phyloP scores from a whole-genome alignment of 2,329 filamentous ascomycete species.

The Colletotrichum salicis region DNA sequence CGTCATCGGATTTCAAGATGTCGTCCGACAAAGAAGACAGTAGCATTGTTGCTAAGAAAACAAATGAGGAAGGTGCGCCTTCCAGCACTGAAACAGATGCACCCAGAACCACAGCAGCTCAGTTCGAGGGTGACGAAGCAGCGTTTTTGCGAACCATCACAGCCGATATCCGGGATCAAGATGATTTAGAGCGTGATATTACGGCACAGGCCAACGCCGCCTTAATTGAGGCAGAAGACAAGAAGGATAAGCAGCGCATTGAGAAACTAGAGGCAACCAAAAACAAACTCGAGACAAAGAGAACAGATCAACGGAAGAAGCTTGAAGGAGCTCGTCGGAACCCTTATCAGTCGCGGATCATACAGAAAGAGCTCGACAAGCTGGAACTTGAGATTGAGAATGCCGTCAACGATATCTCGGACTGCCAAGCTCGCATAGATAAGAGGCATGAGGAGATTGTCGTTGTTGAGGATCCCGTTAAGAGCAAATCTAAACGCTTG shows the following conservation, averaged over 20 bases:
- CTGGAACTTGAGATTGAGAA: constrained; percentile 72
- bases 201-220: constrained; percentile 69
- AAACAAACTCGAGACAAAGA: constrained; percentile 72
- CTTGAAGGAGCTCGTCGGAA: constrained; percentile 56
- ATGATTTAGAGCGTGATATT: constrained; percentile 91
- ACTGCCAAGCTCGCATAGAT: constrained; percentile 84
- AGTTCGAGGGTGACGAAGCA: constrained; percentile 14
- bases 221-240: constrained; percentile 71
- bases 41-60: background rate
- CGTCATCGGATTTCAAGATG: background rate
- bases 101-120: background rate
- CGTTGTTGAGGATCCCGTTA: constrained; percentile 54
- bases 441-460: constrained; percentile 71
- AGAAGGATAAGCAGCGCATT: constrained; percentile 71
- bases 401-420: constrained; percentile 77
- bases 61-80: background rate
- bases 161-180: constrained; percentile 79
- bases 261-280: constrained; percentile 65
- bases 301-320: constrained; percentile 63
- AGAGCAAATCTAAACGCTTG: constrained; percentile 67
- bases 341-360: constrained; percentile 63
- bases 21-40: background rate
- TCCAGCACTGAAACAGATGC: background rate
- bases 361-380: constrained; percentile 73
- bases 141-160: constrained; percentile 26